Base-by-base conservation (phyloP, 306 rosid genomes). In the Malus sieversii region DNA sequence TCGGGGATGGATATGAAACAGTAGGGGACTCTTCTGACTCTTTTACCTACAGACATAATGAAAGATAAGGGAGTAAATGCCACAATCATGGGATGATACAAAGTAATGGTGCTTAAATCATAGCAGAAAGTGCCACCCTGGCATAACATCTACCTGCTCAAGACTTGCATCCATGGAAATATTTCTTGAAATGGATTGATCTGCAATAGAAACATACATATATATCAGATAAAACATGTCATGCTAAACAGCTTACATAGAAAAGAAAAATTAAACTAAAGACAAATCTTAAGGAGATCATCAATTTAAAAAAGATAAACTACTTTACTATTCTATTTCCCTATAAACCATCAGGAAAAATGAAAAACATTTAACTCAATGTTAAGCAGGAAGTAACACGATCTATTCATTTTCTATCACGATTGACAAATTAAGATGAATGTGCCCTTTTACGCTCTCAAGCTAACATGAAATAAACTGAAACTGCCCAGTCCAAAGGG, bases 101-200 rank as follows among this genome's bases (percentile, higher is more conserved):
- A 66, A 35, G 10, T 66, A 66, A 29, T 7, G 14, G 60, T 42
- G 65, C 18, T 45, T 30, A 48, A 72, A 45, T 46, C 35, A 27
- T 18, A 66, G 33, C 57, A 68, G 25, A 66, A 72, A 61, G 68
- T 52, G 61, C 55, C 78, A 69, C 62, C 79, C 55, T n/a, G 3
- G 66, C 5, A 51, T 71, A 77, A 71, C 70, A 55, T 86, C 29
- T 78, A 95, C 97, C 97, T 92, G 97, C 70, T 87, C 93, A 69
- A 84, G 60, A 64, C 85, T 89, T 67, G 78, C 83, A 82, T 95
- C 98, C 64, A 82, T 78, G 15, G 97, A 92, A 58, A 84, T 75
- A 81, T 85, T 85, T 78, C 86, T 75, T 76, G 93, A 84, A 82
- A 89, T 78, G 76, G 93, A 88, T 80, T 76, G 90, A 81, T 84